Evolutionary conservation across 208 protist genomes (phyloP).

Genomic region (Crithidia expoeki): DNA sequence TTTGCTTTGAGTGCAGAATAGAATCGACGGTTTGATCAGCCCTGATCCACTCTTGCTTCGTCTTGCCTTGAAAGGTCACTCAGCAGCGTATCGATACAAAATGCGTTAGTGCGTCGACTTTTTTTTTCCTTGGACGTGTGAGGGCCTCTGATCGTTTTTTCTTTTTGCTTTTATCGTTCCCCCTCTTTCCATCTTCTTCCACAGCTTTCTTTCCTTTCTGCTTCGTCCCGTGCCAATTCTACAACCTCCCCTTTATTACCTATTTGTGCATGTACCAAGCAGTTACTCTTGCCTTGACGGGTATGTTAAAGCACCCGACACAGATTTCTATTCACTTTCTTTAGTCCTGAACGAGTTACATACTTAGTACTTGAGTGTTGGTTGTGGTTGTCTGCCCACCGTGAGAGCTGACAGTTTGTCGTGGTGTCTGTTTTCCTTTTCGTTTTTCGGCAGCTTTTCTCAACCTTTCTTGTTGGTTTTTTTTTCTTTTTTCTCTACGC

Average conservation of each 20-base stretch:
- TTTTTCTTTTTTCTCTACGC: slow-evolving; percentile 10
- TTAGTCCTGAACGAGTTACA: neutral
- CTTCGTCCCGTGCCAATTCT: too few relatives aligned
- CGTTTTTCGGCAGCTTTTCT: neutral
- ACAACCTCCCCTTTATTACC: too few relatives aligned
- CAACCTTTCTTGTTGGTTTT: slow-evolving; percentile 11
- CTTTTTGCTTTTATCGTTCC: slow-evolving; percentile 11
- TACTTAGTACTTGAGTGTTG: neutral
- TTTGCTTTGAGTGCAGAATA: too few relatives aligned
- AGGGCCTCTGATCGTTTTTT: neutral
- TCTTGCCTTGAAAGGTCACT: too few relatives aligned
- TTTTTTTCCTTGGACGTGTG: neutral
- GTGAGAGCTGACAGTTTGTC: neutral
- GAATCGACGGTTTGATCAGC: too few relatives aligned
- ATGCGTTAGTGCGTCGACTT: neutral
- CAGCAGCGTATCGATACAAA: too few relatives aligned
- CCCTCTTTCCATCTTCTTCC: slow-evolving; percentile 17
- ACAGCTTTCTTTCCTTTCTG: neutral
- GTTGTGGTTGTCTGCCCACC: neutral
- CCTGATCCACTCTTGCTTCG: too few relatives aligned
- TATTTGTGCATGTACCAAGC: too few relatives aligned
- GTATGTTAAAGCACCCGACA: neutral
- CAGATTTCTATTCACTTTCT: neutral
- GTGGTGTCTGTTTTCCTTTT: neutral
- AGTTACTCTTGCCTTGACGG: neutral